Evolutionary conservation across 2,329 filamentous ascomycete genomes (phyloP).

Genomic region (Ustilaginoidea virens): DNA sequence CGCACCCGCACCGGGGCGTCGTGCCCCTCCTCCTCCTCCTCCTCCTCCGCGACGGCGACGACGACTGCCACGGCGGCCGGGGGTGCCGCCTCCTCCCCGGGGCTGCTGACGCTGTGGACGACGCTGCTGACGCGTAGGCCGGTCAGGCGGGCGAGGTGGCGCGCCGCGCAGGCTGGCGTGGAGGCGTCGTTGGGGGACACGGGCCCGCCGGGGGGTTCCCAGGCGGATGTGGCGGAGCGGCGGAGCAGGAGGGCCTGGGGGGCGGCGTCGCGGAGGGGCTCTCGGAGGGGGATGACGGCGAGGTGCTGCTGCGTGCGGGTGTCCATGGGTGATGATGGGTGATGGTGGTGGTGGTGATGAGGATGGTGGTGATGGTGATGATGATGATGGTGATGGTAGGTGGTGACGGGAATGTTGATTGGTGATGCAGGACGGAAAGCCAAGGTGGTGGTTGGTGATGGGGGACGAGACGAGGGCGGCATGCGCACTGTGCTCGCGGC

Average conservation of each 20-base stretch:
- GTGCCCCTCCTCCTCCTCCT: constrained; percentile 10
- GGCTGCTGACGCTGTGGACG: too few relatives aligned
- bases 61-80: too few relatives aligned
- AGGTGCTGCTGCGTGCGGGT: neutral
- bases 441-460: too few relatives aligned
- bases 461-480: too few relatives aligned
- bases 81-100: neutral
- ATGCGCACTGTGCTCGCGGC: too few relatives aligned
- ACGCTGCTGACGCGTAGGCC: too few relatives aligned
- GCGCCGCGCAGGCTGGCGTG: constrained; percentile 19
- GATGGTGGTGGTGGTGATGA: neutral
- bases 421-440: too few relatives aligned
- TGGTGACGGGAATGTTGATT: too few relatives aligned
- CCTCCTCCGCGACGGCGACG: neutral
- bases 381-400: neutral
- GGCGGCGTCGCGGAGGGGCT: too few relatives aligned
- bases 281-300: constrained; percentile 5
- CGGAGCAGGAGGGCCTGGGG: too few relatives aligned
- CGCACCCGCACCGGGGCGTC: constrained; percentile 13
- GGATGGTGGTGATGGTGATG: neutral
- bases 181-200: constrained; percentile 25
- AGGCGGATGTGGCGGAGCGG: constrained; percentile 9
- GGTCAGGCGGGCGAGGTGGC: too few relatives aligned
- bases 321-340: constrained; percentile 7
- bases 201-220: constrained; percentile 9